Evolutionary conservation across 805 yeast genomes (phyloP).

Genomic region (Zygoascus tannicola): DNA sequence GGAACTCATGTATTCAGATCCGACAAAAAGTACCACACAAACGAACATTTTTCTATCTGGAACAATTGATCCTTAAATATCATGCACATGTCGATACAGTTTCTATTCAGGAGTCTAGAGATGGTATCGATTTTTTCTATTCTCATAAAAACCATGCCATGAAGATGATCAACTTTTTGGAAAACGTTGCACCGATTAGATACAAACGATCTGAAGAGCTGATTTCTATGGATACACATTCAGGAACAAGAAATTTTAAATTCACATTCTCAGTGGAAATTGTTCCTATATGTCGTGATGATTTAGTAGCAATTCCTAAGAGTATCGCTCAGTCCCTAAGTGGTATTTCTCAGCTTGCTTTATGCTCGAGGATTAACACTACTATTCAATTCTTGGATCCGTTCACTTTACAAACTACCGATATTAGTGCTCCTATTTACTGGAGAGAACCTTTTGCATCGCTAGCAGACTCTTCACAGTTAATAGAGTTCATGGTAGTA

Average conservation of each 20-base stretch:
- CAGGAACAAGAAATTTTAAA: conserved; percentile 79
- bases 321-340: conserved; percentile 74
- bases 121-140: conserved; percentile 88
- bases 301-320: conserved; percentile 76
- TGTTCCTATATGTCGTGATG: conserved; percentile 91
- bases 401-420: conserved; percentile 65
- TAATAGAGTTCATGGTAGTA: conserved; percentile 74
- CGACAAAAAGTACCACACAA: conserved; percentile 94
- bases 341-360: conserved; percentile 64
- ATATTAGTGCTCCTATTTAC: conserved; percentile 56
- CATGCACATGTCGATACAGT: conserved; percentile 89
- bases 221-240: conserved; percentile 79
- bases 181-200: conserved; percentile 72
- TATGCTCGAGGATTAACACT: conserved; percentile 75
- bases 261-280: conserved; percentile 85
- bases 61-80: conserved; percentile 83
- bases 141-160: conserved; percentile 82
- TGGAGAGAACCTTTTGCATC: conserved; percentile 76
- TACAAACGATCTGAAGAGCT: conserved; percentile 80
- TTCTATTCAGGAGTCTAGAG: conserved; percentile 78
- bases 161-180: conserved; percentile 82
- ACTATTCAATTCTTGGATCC: conserved; percentile 77
- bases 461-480: conserved; percentile 51
- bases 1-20: conserved; percentile 95
- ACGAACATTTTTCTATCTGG: conserved; percentile 85